These are phyloP conservation scores for Daedalea quercina DNA, from an alignment of 768 basidiomycete species.

Conservation along the genomic window DNA sequence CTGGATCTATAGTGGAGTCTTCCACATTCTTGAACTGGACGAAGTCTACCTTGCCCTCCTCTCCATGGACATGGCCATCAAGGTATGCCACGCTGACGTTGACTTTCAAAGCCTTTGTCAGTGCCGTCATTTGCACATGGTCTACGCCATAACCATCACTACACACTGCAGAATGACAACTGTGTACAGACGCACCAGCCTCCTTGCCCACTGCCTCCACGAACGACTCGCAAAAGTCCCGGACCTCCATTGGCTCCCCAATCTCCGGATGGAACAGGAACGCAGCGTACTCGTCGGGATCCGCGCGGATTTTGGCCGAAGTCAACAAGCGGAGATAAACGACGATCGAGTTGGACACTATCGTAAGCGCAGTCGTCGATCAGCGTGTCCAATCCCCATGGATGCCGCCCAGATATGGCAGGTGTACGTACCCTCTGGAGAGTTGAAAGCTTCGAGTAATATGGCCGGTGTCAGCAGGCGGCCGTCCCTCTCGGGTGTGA, in stretches of 20 bases:
- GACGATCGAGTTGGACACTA: constrained; percentile 69
- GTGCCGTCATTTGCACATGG: constrained; percentile 75
- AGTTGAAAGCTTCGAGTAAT: constrained; percentile 49
- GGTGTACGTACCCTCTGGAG: constrained; percentile 37
- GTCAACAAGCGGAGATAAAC: constrained; percentile 79
- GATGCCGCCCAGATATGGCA: neutral
- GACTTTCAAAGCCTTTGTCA: constrained; percentile 59
- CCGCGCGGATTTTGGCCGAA: constrained; percentile 70
- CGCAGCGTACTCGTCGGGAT: constrained; percentile 52
- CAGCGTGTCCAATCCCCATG: neutral
- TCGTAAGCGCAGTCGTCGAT: neutral
- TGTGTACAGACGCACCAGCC: constrained; percentile 42
- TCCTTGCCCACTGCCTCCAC: constrained; percentile 77
- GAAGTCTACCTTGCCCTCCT: constrained; percentile 54
- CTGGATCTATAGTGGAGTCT: constrained; percentile 29
- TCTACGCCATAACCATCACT: constrained; percentile 30
- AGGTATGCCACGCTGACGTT: constrained; percentile 77
- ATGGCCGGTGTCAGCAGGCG: constrained; percentile 26
- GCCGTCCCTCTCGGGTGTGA: constrained; percentile 30
- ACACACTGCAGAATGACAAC: neutral
- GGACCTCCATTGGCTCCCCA: constrained; percentile 45
- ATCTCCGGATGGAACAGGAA: constrained; percentile 79
- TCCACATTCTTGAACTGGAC: constrained; percentile 52
- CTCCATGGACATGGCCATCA: constrained; percentile 45
- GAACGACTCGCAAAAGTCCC: constrained; percentile 67